Base-by-base conservation (phyloP, 768 basidiomycete species). In the Asterophora parasitica region DNA sequence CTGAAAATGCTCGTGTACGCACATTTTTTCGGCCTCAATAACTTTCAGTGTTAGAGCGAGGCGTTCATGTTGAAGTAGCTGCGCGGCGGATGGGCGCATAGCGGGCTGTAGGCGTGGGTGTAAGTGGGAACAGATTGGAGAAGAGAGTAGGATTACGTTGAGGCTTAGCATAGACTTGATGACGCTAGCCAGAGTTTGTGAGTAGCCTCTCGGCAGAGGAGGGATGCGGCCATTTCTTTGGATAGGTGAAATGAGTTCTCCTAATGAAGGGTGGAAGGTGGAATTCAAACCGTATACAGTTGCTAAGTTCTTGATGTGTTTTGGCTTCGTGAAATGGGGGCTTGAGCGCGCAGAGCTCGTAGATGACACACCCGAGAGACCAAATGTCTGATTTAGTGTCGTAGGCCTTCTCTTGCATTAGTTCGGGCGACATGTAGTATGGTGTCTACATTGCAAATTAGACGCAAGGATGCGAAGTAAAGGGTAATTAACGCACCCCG, bases 331-430 rank as follows among this genome's bases (percentile, higher is more conserved):
- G 87, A 61, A 96, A 96, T 4, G 92, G 93, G 0, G 93, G 93
- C 57, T 88, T 88, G 44, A 93, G 74, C 0, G 95, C 92, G 54
- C 95, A 98, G 32, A 98, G 79, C 68, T 98, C 96, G 65, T 90
- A 98, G 19, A 97, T 90, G 26, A 98, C 76, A 67, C 96, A 99
- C 1, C 96, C 96, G 23, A 98, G 76, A 4, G 92, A 94, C 96
- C 96, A 99, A 40, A 99, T 97, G 61, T 99, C 96, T 0, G 90
- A 92, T 69, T 98, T 99, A 6, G 91, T 87, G 68, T 97, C 96
- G 67, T 99, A 99, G 3, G 91, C 82, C 63, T 91, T 93, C 63
- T 98, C 95, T 70, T 90, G 91, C 81, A 97, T 92, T 28, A 98
- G 77, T 65, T 99, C 95, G 0, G 96, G 96, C 1, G 93, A 96